Base-by-base conservation (phyloP, 2,329 filamentous ascomycete species). In the Penicillium brasilianum region DNA sequence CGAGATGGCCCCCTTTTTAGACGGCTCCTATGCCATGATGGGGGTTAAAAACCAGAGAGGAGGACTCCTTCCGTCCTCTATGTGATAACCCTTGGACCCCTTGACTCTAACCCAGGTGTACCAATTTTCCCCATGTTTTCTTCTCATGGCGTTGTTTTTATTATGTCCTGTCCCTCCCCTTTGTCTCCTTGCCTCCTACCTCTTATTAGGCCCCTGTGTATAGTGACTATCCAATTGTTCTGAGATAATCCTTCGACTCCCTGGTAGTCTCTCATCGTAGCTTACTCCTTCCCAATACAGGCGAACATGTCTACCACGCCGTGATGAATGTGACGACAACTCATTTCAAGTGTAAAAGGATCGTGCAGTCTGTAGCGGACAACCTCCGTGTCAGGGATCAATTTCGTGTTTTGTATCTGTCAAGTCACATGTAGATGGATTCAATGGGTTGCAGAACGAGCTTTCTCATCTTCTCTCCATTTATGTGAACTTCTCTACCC, bases 81-180 rank as follows among this genome's bases (percentile, higher is more conserved):
- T 57, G 59, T 64, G 65, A 66, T 65, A 50, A 63, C 49, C 57
- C 61, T 69, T 65, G 58, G 60, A 66, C 59, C 64, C 60, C 60
- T 58, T 50, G 58, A 63, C 52, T 59, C 59, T 59, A 41, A 61
- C 62, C 59, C 50, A 66, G 67, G 68, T 69, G 67, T 69, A 69
- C 64, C 62, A 67, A 66, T 62, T 68, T 59, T 51, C 63, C 65
- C 53, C 65, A 68, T 66, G 62, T 67, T 68, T 63, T 67, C 66
- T 69, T 69, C 62, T 68, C 66, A 73, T 73, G 73, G 75, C 75
- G 74, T 77, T 76, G 67, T 69, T 20, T 69, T 61, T 66, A 68
- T 70, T 68, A 69, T 70, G 60, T 66, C 64, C 63, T 66, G 62
- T 67, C 63, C 34, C 63, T 68, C 61, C 61, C 66, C 43, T 67